Evolutionary conservation across 73 alveolate species (phyloP), one percentile per base, ranked within the genome.

Genomic region (Paraurostyla sp.): DNA sequence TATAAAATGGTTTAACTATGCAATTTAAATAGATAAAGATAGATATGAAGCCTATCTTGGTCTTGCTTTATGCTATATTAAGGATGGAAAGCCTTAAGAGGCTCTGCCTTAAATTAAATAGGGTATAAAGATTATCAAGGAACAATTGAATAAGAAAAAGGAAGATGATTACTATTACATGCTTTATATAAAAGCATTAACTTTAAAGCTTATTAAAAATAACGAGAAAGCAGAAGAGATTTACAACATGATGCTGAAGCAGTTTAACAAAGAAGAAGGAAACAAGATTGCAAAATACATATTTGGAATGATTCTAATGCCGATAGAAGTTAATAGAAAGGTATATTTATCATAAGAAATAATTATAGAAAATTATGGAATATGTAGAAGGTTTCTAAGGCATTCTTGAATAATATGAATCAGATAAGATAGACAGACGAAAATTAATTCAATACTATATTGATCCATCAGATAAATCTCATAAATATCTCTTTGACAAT

Each of bases 281-380:
- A 71, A 76, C 23, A 80, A 85, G 35, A 45, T 85, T 16, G 68
- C 90, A 0, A 65, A 84, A 29, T 76, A 63, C 51, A 90, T 90
- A 6, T 90, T 90, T 65, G 95, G 92, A 4, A 57, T 90, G 81
- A 58, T 90, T 15, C 38, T 90, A 1, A 88, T 90, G 71, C 95
- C 95, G 11, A 54, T 90, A 0, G 90, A 90, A 69, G 38, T 29
- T 16, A 90, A 90, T 57, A 45, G 95, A 68, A 90, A 90, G 38
- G 85, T 56, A 50, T 2, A 18, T 73, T 40, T 4, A 6, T 2
- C 46, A 3, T 40, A 48, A 4, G 11, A 9, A 62, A 6, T 4
- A 48, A 43, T 69, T 73, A 73, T 73, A 73, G 82, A 81, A 81
- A 59, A 82, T 90, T 29, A 41, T 60, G 76, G 80, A 90, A 23